These are phyloP conservation scores for Rhodotorula sp. DNA, from an alignment of 1,284 basidiomycete genomes.

Conservation along the genomic window DNA sequence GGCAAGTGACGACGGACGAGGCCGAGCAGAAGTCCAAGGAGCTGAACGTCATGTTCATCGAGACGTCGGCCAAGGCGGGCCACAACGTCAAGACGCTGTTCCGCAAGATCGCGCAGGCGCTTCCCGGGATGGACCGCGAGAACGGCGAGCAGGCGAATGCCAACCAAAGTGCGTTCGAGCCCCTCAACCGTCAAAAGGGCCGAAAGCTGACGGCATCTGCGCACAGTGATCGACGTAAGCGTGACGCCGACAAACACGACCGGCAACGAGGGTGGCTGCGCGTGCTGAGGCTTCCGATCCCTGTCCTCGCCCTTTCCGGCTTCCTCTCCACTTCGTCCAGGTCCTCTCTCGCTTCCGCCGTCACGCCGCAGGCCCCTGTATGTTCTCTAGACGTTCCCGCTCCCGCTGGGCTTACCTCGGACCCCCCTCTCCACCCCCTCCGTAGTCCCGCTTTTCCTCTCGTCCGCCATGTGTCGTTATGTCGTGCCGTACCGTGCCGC, in stretches of 20 bases:
- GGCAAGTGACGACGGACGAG: slow-evolving; percentile 98
- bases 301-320: neutral
- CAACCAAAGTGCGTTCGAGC: slow-evolving; percentile 49
- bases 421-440: neutral
- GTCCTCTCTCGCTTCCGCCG: neutral
- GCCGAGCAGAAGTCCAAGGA: slow-evolving; percentile 91
- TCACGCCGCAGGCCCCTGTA: neutral
- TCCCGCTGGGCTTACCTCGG: neutral
- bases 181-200: slow-evolving; percentile 1
- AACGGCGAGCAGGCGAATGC: slow-evolving; percentile 58
- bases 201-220: neutral
- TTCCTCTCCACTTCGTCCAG: neutral
- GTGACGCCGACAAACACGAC: slow-evolving; percentile 45
- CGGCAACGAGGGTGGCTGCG: slow-evolving; percentile 44
- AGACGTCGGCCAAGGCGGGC: slow-evolving; percentile 98
- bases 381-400: neutral
- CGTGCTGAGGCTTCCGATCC: slow-evolving; percentile 37
- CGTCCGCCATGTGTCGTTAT: neutral
- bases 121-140: slow-evolving; percentile 93
- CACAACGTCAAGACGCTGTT: slow-evolving; percentile 99
- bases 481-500: neutral
- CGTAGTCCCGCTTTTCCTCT: neutral
- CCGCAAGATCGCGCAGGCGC: slow-evolving; percentile 97
- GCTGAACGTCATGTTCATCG: slow-evolving; percentile 97
- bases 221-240: slow-evolving; percentile 47